These are phyloP conservation scores for Syzygium aqueum DNA, from an alignment of 345 rosid species.

Conservation along the genomic window DNA sequence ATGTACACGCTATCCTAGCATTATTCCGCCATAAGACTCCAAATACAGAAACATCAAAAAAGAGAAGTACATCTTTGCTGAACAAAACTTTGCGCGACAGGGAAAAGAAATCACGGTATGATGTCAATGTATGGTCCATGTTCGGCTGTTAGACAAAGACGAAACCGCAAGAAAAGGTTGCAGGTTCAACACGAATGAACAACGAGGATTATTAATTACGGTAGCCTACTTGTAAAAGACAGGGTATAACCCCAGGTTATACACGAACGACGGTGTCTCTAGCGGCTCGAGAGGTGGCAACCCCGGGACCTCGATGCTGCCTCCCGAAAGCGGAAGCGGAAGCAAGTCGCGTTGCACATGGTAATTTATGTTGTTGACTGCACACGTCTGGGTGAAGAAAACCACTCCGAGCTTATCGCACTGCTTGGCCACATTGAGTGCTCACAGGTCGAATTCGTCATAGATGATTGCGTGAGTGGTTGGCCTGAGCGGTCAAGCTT, in stretches of 20 bases:
- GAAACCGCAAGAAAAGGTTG: background rate
- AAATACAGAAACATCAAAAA: background rate
- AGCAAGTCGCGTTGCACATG: slow-evolving; percentile 11
- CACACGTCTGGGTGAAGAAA: slow-evolving; percentile 28
- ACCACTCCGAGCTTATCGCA: slow-evolving; percentile 13
- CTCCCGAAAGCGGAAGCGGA: slow-evolving; percentile 6
- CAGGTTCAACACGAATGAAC: background rate
- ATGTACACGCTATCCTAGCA: background rate
- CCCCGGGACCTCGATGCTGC: slow-evolving; percentile 10
- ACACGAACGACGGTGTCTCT: slow-evolving; percentile 21
- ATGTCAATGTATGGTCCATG: background rate
- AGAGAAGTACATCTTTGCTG: background rate
- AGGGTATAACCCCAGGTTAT: slow-evolving; percentile 11
- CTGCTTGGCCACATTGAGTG: slow-evolving; percentile 24
- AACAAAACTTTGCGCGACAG: background rate
- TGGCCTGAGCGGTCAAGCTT: background rate
- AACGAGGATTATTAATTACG: background rate
- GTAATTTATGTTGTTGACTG: slow-evolving; percentile 15
- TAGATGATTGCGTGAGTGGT: slow-evolving; percentile 10
- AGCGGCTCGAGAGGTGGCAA: slow-evolving; percentile 16
- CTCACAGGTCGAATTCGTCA: slow-evolving; percentile 23
- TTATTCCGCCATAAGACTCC: background rate
- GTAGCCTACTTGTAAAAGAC: background rate
- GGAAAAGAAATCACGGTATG: background rate
- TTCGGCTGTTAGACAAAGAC: background rate